Evolutionary conservation across 768 basidiomycete genomes (phyloP), one percentile per base, ranked within the genome.

Genomic region (Agaricus blazei): DNA sequence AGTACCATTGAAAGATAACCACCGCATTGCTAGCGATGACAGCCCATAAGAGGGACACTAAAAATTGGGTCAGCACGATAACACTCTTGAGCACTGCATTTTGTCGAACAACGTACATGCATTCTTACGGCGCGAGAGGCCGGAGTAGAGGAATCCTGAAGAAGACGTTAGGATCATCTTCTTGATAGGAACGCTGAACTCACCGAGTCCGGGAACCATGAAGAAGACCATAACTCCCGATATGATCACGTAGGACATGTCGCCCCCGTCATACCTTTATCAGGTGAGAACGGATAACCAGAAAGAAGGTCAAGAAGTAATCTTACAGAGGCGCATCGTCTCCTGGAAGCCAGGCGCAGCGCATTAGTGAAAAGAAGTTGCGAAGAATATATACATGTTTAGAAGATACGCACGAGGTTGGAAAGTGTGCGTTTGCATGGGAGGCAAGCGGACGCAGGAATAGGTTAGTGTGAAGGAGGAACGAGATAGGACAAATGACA

Each of bases 1-100:
- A 76, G 58, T 80, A 92, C 89, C 89, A 91, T 63, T 88, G 86
- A 67, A 90, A 84, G 56, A 90, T 84, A 59, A 82, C 82, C 59
- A 90, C 75, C 6, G 86, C 87, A 62, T 90, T 90, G 62, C 82
- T 79, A 3, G 85, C 86, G 37, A 80, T 75, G 56, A 87, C 85
- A 9, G 78, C 84, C 87, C 87, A 90, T 50, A 90, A 83, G n/a
- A 91, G 68, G 27, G 87, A 82, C 23, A 91, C 78, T 78, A 52
- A 12, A 31, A 24, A 48, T 19, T 29, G 40, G 58, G 45, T 28
- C 53, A 47, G 41, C 41, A 44, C n/a, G 28, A 46, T 45, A 19
- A 23, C 8, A 38, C 12, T 29, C 4, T 45, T 4, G 23, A 40
- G 29, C 42, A 31, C 44, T 15, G 34, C 8, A 34, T 28, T 8